Evolutionary conservation across 1,139 yeast genomes (phyloP).

Genomic region (Nadsonia starkeyi-henricii): DNA sequence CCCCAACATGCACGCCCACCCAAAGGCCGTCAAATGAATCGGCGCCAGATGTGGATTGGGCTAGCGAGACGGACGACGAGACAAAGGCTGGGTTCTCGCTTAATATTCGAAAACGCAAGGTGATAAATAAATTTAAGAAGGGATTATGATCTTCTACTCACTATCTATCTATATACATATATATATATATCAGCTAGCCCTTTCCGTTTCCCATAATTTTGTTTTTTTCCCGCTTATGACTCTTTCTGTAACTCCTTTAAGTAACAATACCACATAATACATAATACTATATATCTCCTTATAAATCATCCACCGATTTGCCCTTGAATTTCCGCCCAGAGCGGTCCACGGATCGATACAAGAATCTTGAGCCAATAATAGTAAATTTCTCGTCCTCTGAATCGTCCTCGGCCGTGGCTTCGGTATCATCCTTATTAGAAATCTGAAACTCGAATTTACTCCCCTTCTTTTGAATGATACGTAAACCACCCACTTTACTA

Average conservation of each 20-base stretch:
- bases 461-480: constrained; percentile 40
- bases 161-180: neutral
- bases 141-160: neutral
- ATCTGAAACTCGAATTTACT: constrained; percentile 37
- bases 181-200: neutral
- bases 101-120: neutral
- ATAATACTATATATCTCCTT: constrained; percentile 1
- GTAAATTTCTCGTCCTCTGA: constrained; percentile 35
- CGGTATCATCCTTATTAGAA: constrained; percentile 11
- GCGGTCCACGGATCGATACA: constrained; percentile 65
- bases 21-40: neutral
- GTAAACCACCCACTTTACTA: constrained; percentile 10
- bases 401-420: constrained; percentile 1
- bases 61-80: constrained; percentile 4
- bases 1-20: constrained; percentile 2
- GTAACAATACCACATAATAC: constrained; percentile 2
- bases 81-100: neutral
- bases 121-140: neutral
- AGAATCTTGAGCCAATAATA: constrained; percentile 68
- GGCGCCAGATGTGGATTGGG: constrained; percentile 1
- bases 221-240: neutral
- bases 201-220: neutral
- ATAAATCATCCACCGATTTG: constrained; percentile 52
- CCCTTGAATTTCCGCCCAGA: constrained; percentile 78
- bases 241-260: constrained; percentile 1